Base-by-base conservation (phyloP, 2,329 filamentous ascomycete genomes). In the Aspergillus pseudonomiae region DNA sequence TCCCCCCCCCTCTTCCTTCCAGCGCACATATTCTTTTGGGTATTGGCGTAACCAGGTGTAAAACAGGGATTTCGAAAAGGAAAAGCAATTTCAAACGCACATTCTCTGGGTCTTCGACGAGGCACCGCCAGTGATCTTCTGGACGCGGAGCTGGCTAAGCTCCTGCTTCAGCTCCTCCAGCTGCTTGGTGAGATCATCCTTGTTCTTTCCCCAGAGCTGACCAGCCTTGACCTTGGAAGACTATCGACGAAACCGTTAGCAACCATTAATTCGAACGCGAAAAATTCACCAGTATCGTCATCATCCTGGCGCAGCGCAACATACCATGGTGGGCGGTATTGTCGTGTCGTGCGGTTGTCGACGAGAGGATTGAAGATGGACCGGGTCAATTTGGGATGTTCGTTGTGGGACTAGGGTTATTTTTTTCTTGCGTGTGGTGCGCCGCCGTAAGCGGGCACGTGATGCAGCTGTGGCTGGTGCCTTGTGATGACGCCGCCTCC, bases 131-230 rank as follows among this genome's bases (percentile, higher is more conserved):
- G 93, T 88, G 81, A 99, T 94, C 91, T 99, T 98, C 87, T 97
- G 94, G 81, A 96, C 96, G 82, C 95, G 91, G 79, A 99, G 89
- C 86, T 94, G 91, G 80, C 93, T 92, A 75, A 99, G 90, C 88
- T 99, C 96, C 71, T 90, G 89, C 92, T 97, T 97, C 81, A 97
- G 87, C 84, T 97, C 93, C 77, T 89, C 89, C 80, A 97, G 90
- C 84, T 96, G 93, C 89, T 95, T 96, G 81, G 89, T 88, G 84
- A 99, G 88, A 79, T 99, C 96, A 80, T 97, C 93, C 91, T 98
- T 98, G 91, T 88, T 94, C 93, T 99, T 99, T 86, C 89, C 89
- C 95, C 95, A 98, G 84, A 99, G 93, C 86, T 92, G 88, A 85
- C 88, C 89, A 83, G 94, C 90, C 91, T 97, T 98, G 85, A 99